These are phyloP conservation scores for Catunica adiposa DNA, from an alignment of 2,329 filamentous ascomycete species.

Conservation along the genomic window DNA sequence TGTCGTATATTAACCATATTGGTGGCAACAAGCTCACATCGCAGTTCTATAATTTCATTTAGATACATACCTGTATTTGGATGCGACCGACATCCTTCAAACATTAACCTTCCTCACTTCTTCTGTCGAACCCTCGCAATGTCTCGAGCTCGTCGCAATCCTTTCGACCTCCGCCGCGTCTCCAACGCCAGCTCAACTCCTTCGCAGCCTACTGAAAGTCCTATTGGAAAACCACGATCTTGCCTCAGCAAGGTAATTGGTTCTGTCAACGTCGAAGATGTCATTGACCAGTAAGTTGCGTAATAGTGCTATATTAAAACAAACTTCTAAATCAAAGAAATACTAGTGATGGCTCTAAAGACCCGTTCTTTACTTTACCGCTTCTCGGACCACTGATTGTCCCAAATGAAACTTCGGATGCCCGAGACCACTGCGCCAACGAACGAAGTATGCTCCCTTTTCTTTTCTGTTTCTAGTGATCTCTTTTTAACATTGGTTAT, in stretches of 20 bases:
- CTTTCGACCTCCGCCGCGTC: background rate
- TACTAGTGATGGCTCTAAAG: background rate
- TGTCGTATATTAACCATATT: no score
- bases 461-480: background rate
- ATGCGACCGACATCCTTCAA: no score
- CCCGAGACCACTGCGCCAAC: constrained; percentile 63
- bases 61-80: no score
- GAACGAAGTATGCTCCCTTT: constrained; percentile 43
- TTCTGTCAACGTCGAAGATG: constrained; percentile 6
- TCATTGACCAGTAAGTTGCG: background rate
- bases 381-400: constrained; percentile 53
- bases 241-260: constrained; percentile 3
- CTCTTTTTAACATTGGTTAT: background rate
- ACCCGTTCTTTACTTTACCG: constrained; percentile 41
- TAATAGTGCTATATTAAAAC: no score
- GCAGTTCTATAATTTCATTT: no score
- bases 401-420: constrained; percentile 58
- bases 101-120: no score
- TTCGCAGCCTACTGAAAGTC: background rate
- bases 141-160: background rate
- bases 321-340: background rate
- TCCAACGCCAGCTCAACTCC: background rate
- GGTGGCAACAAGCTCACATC: no score
- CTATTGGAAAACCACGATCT: background rate
- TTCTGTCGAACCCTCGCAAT: background rate